phyloP scores from a whole-genome alignment of 805 yeast genomes.

The Spathaspora girioi region DNA sequence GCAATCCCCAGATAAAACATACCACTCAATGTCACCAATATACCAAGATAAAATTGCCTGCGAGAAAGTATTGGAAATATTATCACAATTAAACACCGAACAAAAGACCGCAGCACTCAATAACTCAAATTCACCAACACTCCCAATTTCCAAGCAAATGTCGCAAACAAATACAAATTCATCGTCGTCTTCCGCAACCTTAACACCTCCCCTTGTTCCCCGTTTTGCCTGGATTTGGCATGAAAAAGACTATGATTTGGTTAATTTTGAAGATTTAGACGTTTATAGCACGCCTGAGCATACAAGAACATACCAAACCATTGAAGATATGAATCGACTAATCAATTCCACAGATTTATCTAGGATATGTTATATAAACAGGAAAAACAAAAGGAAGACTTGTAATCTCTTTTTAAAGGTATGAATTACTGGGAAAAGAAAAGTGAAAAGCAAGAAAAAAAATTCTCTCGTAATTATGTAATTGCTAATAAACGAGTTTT shows the following conservation, averaged over 20 bases:
- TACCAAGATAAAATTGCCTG: constrained; percentile 18
- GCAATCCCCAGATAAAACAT: constrained; percentile 15
- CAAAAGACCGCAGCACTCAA: neutral
- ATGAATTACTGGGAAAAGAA: neutral
- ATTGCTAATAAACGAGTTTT: neutral
- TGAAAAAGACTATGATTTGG: constrained; percentile 24
- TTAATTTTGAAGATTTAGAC: constrained; percentile 14
- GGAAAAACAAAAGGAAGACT: neutral
- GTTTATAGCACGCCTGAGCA: constrained; percentile 6
- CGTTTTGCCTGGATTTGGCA: constrained; percentile 30
- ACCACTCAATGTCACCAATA: constrained; percentile 15
- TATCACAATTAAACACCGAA: constrained; percentile 10
- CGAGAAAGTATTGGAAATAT: constrained; percentile 14
- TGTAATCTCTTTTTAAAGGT: neutral
- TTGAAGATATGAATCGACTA: constrained; percentile 10
- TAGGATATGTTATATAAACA: constrained; percentile 6
- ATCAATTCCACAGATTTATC: neutral
- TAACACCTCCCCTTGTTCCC: neutral
- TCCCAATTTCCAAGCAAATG: neutral
- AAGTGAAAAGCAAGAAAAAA: too few species aligned
- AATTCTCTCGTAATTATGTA: neutral
- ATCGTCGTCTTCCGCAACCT: neutral
- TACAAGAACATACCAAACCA: constrained; percentile 17
- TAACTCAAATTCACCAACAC: neutral
- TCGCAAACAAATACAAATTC: neutral